Base-by-base conservation (phyloP, 192 early-diverging fungal species). In the Backusella sp. region DNA sequence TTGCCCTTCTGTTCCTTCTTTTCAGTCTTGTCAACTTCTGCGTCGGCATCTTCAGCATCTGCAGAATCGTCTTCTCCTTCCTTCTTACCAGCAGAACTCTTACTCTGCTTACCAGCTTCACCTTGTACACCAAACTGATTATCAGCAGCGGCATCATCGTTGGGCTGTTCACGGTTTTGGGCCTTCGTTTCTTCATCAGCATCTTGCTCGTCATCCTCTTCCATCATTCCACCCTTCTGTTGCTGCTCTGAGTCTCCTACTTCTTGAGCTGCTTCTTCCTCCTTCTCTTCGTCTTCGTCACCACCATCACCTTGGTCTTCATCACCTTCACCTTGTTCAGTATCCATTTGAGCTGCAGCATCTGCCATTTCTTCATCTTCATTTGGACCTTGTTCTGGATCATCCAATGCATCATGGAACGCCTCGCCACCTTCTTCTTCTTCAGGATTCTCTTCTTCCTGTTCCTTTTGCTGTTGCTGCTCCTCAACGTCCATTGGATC, bases 91-190 rank as follows among this genome's bases (percentile, higher is more conserved):
- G 70, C 74, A 19, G 85, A 80, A 39, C 82, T 80, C 21, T 76
- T 52, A 49, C 82, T 86, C n/a, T 82, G 75, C 66, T 88, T 87
- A 30, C 90, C 89, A n/a, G 79, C 67, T 42, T 86, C 82, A n/a
- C 91, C 91, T 65, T 90, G 85, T n/a, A 92, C 86, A 41, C 91
- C 91, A 85, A 89, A 90, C 67, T 87, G 84, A 59, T 91, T 88
- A 71, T 91, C 81, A 19, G 88, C 86, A 26, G 78, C 74, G 11
- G 78, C 71, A 66, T 89, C 84, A 35, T 79, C 72, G n/a, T 88
- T 83, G 12, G 77, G 74, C 59, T 70, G 71, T 76, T 81, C 74
- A 15, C 83, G 83, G 56, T 82, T 82, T 46, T 83, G 75, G 46
- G 82, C 84, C 46, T 83, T 74, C 15, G 39, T 72, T 4, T 73